These are phyloP conservation scores for Penicillium capsulatum DNA, from an alignment of 2,329 filamentous ascomycete species.

Conservation along the genomic window DNA sequence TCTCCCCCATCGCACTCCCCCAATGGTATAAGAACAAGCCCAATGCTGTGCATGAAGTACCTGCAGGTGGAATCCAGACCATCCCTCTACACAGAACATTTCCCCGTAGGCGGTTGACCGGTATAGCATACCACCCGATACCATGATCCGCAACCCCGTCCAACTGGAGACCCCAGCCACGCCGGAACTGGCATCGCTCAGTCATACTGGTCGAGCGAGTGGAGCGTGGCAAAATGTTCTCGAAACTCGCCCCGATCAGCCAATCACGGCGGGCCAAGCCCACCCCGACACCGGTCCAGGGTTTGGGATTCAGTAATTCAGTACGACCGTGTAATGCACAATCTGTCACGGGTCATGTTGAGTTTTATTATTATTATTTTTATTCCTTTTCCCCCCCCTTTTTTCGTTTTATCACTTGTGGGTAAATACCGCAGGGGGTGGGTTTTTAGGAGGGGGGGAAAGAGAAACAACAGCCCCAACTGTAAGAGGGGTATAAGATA, in stretches of 20 bases:
- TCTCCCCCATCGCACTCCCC: too few relatives aligned
- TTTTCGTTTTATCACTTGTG: conserved; percentile 6
- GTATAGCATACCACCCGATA: conserved; percentile 2
- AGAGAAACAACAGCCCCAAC: too few relatives aligned
- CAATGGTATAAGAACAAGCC: conserved; percentile 1
- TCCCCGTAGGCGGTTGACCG: too few relatives aligned
- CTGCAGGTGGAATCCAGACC: too few relatives aligned
- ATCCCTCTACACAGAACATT: too few relatives aligned
- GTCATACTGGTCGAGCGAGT: conserved; percentile 9
- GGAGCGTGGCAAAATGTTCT: conserved; percentile 36
- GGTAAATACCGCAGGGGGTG: too few relatives aligned
- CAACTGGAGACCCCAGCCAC: conserved; percentile 19
- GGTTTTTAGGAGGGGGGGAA: too few relatives aligned
- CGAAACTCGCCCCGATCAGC: conserved; percentile 18
- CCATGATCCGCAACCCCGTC: conserved; percentile 4
- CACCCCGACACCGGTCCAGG: conserved; percentile 28
- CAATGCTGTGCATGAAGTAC: conserved; percentile 1
- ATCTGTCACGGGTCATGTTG: conserved; percentile 11
- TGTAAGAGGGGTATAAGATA: too few relatives aligned
- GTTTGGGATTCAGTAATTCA: conserved; percentile 10
- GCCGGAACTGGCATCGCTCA: conserved; percentile 11
- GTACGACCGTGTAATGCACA: conserved; percentile 1
- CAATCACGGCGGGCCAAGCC: conserved; percentile 10
- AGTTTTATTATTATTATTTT: conserved; percentile 2
- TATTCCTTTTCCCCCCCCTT: conserved; percentile 5